Percentiles rank a stretch among this genome's conserved stretches.
Evolutionary conservation across 371 early-diverging fungal species (phyloP).

Genomic region (Syncephalastrum racemosum): DNA sequence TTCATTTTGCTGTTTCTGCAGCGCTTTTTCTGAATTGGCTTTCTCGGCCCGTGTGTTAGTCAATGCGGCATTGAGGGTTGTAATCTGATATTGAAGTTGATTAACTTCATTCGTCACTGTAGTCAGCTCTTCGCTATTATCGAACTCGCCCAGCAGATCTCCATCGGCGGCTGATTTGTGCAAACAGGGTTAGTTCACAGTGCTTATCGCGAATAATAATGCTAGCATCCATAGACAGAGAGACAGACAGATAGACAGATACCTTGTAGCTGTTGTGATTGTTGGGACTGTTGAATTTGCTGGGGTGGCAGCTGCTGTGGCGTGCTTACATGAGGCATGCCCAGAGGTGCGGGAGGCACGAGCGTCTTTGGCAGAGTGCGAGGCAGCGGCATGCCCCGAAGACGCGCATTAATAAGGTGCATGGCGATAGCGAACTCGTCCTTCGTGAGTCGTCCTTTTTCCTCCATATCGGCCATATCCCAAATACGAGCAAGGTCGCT

Average conservation of each 20-base stretch:
- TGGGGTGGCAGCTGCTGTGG: not conserved
- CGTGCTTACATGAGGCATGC: not conserved
- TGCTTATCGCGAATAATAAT: not conserved
- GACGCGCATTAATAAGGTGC: constrained; percentile 83
- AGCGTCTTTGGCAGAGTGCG: constrained; percentile 58
- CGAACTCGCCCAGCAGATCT: constrained; percentile 49
- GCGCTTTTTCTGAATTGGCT: constrained; percentile 15
- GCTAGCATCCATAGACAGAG: too few relatives aligned
- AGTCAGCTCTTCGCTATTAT: constrained; percentile 33
- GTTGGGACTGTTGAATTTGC: not conserved
- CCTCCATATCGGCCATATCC: constrained; percentile 76
- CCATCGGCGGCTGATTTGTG: constrained; percentile 12
- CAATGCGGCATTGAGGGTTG: constrained; percentile 21
- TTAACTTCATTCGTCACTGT: constrained; percentile 40
- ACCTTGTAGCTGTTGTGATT: not conserved
- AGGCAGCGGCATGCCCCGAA: constrained; percentile 78
- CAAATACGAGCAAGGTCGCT: constrained; percentile 81
- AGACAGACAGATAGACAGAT: not conserved
- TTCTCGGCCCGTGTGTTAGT: constrained; percentile 25
- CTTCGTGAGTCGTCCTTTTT: constrained; percentile 74
- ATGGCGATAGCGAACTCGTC: constrained; percentile 94
- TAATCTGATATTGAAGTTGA: constrained; percentile 42
- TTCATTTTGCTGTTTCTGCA: constrained; percentile 24
- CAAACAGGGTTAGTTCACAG: not conserved
- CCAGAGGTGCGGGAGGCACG: constrained; percentile 30